Conservation (phyloP, 495 filamentous ascomycete genomes). For the Chlorociboria aeruginascens region DNA sequence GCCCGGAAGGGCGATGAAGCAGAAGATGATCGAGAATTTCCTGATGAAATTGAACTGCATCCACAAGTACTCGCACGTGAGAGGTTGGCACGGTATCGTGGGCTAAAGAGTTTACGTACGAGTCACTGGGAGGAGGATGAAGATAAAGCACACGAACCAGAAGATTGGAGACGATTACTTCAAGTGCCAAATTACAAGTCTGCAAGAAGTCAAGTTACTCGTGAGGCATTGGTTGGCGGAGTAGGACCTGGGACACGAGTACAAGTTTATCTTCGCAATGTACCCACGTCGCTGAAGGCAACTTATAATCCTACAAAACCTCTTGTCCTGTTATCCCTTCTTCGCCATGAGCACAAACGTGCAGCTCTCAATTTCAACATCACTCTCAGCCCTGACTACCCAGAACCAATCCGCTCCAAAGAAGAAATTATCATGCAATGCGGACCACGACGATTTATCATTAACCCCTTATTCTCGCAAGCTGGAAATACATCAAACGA, state of each 20-base stretch:
- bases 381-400: slow-evolving; percentile 58
- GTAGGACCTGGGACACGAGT: slow-evolving; percentile 74
- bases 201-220: slow-evolving; percentile 57
- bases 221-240: slow-evolving; percentile 77
- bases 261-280: slow-evolving; percentile 62
- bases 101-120: slow-evolving; percentile 77
- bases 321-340: slow-evolving; percentile 64
- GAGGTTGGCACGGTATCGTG: slow-evolving; percentile 72
- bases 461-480: slow-evolving; percentile 85
- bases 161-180: slow-evolving; percentile 78
- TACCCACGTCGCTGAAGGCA: slow-evolving; percentile 46
- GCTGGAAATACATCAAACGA: slow-evolving; percentile 79
- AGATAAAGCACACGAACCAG: slow-evolving; percentile 73
- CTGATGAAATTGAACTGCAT: slow-evolving; percentile 90
- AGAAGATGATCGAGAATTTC: slow-evolving; percentile 85
- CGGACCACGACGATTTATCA: slow-evolving; percentile 70
- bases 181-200: slow-evolving; percentile 75
- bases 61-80: slow-evolving; percentile 80
- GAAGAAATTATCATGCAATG: slow-evolving; percentile 80
- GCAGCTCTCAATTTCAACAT: slow-evolving; percentile 80
- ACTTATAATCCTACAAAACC: slow-evolving; percentile 44
- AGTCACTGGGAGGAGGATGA: slow-evolving; percentile 82
- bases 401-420: slow-evolving; percentile 73
- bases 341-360: slow-evolving; percentile 89
- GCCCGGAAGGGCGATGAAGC: slow-evolving; percentile 63